Base-by-base conservation (phyloP, 192 early-diverging fungal genomes). In the Cladochytrium replicatum region DNA sequence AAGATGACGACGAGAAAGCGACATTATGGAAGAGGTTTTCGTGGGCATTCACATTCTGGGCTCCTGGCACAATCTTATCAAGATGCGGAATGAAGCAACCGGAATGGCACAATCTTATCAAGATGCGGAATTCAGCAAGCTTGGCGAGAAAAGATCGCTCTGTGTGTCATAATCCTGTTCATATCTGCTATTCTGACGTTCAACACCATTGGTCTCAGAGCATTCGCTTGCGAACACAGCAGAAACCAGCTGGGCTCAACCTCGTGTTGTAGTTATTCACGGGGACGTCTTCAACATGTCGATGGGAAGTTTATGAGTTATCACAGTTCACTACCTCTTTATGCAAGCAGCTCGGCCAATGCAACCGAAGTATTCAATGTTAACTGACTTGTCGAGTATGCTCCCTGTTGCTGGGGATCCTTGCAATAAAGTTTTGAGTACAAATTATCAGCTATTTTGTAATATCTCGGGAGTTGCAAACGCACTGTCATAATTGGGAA, bases 101-200 rank as follows among this genome's bases (percentile, higher is more conserved):
- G 21, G 90, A 94, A 60, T 77, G 90, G n/a, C n/a, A n/a, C n/a
- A n/a, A n/a, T n/a, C n/a, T n/a, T n/a, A n/a, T n/a, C n/a, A n/a
- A n/a, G n/a, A n/a, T n/a, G n/a, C n/a, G n/a, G n/a, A n/a, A 46
- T 71, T 7, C 77, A 80, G 50, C 50, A 44, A 32, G 93, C 92
- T 22, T 95, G 84, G 83, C 77, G 89, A 55, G 92, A 95, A 66
- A 95, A 95, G 50, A 82, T 95, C 48, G 88, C 84, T 0, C 65
- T 95, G 8, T 83, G 90, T 30, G 80, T 75, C 27, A 71, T 93
- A 44, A 90, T 91, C 52, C 17, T 83, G 4, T 1, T 86, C 0
- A 65, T 89, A 62, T 91, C 86, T 15, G 68, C 56, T 11, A 60
- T 84, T 57, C 80, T 92, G 39, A 71, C 96, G 29, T 92, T 93